These are phyloP conservation scores for Peronospora destructor DNA, from an alignment of 352 stramenopile genomes.

Conservation along the genomic window DNA sequence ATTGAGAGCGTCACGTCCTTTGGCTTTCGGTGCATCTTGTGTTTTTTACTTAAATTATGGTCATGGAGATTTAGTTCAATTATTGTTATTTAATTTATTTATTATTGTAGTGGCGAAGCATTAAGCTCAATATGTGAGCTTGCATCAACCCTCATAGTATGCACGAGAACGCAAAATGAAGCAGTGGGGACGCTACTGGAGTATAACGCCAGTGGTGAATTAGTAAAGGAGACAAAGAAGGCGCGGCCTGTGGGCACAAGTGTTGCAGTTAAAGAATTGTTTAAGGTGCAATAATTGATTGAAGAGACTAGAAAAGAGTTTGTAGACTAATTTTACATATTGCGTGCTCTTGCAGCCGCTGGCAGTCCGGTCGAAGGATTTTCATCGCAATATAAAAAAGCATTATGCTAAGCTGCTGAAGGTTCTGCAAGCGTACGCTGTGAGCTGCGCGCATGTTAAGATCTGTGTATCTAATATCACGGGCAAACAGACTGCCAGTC, in stretches of 20 bases:
- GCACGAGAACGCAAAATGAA: constrained; percentile 73
- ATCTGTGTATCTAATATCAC: constrained; percentile 51
- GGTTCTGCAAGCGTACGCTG: constrained; percentile 83
- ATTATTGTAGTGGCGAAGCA: constrained; percentile 82
- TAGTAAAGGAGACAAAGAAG: constrained; percentile 52
- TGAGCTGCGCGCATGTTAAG: constrained; percentile 54
- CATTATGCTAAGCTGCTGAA: constrained; percentile 91
- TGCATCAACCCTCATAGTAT: constrained; percentile 74
- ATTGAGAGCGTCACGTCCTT: constrained; percentile 85
- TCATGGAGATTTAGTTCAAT: background rate
- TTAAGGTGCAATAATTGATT: constrained; percentile 43
- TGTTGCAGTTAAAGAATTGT: constrained; percentile 88
- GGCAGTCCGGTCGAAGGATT: constrained; percentile 89
- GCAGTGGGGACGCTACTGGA: constrained; percentile 75
- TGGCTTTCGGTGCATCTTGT: constrained; percentile 83
- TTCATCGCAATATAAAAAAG: constrained; percentile 89
- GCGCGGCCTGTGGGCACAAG: constrained; percentile 88
- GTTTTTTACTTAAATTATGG: no score
- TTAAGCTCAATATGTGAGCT: constrained; percentile 93
- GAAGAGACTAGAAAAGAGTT: background rate
- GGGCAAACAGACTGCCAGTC: constrained; percentile 34
- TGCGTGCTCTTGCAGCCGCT: constrained; percentile 44
- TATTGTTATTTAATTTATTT: constrained; percentile 5
- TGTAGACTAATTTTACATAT: constrained; percentile 1
- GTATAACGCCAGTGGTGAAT: constrained; percentile 67